Base-by-base conservation (phyloP, 2,329 filamentous ascomycete species). In the Microsporum audouinii region DNA sequence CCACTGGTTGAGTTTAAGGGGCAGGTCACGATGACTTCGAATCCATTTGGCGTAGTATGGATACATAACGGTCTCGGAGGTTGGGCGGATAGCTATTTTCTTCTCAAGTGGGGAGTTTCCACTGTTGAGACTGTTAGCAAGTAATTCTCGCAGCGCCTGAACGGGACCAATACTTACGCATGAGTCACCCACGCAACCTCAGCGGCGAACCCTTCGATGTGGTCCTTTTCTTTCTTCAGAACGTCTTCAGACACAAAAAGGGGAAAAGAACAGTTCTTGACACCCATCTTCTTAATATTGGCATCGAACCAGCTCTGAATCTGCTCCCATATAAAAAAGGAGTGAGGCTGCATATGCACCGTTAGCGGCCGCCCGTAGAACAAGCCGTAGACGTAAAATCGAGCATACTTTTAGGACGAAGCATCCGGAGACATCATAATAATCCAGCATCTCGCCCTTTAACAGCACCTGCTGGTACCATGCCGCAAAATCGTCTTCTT, bases 401-500 rank as follows among this genome's bases (percentile, higher is more conserved):
- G 17, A 23, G 23, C 63, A 65, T 67, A 79, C 79, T 86, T 89
- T 91, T 74, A 95, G 83, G 73, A 97, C 94, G 76, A 96, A 97
- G 79, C 95, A 96, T 57, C 91, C 89, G n/a, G 91, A 89, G 64
- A 97, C 92, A 77, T 96, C 88, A 71, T 96, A 97, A 83, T 96
- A 99, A 71, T 96, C 91, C 69, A 97, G 87, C 88, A 99, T 89
- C 73, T 96, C 90, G 68, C 90, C 89, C 83, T 99, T 99, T 71
- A 91, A 86, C 61, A 99, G 88, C 63, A 97, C 89, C 77, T 99
- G 92, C 77, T 96, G 90, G 77, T 99, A 99, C 94, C 94, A 99
- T 76, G 86, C 85, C 58, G 89, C 82, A 73, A 99, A 94, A 77
- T 97, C 90, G 56, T 88, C 87, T 57, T 87, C 80, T 77, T 96